Evolutionary conservation across 1,139 yeast genomes (phyloP).

Genomic region (Saccharomyces hybrid): DNA sequence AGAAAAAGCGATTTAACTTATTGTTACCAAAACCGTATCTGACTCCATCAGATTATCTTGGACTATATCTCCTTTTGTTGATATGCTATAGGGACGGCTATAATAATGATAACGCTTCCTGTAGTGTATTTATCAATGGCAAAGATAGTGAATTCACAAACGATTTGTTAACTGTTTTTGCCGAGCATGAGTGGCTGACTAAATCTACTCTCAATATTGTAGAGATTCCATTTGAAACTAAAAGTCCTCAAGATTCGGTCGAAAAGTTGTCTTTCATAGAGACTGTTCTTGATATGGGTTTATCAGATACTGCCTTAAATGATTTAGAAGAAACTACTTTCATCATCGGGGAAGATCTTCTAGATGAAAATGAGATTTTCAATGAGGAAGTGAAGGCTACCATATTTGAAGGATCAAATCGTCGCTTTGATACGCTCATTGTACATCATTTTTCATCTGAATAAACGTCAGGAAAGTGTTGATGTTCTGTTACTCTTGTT

Average conservation of each 20-base stretch:
- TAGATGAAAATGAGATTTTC: constrained; percentile 17
- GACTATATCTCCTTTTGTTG: constrained; percentile 20
- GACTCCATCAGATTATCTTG: constrained; percentile 25
- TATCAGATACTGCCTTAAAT: constrained; percentile 10
- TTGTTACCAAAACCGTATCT: constrained; percentile 22
- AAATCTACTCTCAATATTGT: constrained; percentile 11
- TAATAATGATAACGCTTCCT: constrained; percentile 10
- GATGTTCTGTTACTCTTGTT: not conserved
- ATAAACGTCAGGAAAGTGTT: not conserved
- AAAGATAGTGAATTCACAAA: constrained; percentile 15
- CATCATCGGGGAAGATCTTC: constrained; percentile 21
- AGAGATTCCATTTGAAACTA: constrained; percentile 8
- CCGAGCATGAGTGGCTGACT: constrained; percentile 19
- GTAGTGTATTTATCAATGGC: constrained; percentile 19
- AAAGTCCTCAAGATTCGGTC: constrained; percentile 5
- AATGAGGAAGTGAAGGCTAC: constrained; percentile 17
- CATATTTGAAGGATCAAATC: constrained; percentile 19
- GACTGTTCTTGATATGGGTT: constrained; percentile 13
- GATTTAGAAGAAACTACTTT: constrained; percentile 25
- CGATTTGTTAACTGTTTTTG: constrained; percentile 11
- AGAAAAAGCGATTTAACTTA: constrained; percentile 16
- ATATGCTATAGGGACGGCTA: constrained; percentile 16
- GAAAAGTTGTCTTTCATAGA: constrained; percentile 14
- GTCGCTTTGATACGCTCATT: constrained; percentile 21
- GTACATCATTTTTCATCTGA: constrained; percentile 16